Percentiles rank a stretch among this genome's conserved stretches.
Evolutionary conservation across 371 early-diverging fungal species (phyloP).

Genomic region (Apophysomyces ossiformis): DNA sequence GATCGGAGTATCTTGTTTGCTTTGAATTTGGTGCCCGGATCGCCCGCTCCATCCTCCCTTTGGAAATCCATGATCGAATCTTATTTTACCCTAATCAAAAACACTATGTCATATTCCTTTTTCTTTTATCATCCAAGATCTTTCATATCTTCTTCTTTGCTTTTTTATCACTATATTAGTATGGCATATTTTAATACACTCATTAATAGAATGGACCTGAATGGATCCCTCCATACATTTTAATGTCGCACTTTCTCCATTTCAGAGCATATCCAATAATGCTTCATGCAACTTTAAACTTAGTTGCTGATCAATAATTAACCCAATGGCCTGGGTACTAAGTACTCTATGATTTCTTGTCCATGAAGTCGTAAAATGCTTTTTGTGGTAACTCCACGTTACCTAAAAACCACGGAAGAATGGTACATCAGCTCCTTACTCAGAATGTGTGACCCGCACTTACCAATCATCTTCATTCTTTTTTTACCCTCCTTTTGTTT

Average conservation of each 20-base stretch:
- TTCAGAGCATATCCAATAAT: neutral
- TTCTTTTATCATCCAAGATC: neutral
- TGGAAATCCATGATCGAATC: neutral
- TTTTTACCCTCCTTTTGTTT: slow-evolving; percentile 93
- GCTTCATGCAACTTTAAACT: slow-evolving; percentile 4
- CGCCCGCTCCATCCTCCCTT: neutral
- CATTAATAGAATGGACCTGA: slow-evolving; percentile 9
- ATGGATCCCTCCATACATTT: neutral
- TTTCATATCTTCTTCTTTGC: neutral
- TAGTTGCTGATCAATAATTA: neutral
- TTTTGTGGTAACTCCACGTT: slow-evolving; percentile 76
- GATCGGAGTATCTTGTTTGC: neutral
- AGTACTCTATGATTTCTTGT: slow-evolving; percentile 35
- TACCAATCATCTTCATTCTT: slow-evolving; percentile 77
- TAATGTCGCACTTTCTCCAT: neutral
- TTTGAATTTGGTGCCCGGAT: neutral
- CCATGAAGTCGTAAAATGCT: slow-evolving; percentile 75
- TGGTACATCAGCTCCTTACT: neutral
- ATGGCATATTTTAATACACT: slow-evolving; percentile 7
- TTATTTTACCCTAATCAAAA: neutral
- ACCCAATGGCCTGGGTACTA: neutral
- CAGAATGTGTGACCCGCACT: slow-evolving; percentile 1
- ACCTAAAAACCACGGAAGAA: slow-evolving; percentile 30
- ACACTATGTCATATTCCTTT: neutral
- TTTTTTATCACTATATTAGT: neutral